Evolutionary conservation across 306 rosid genomes (phyloP).

Genomic region (Mimosa pudica): DNA sequence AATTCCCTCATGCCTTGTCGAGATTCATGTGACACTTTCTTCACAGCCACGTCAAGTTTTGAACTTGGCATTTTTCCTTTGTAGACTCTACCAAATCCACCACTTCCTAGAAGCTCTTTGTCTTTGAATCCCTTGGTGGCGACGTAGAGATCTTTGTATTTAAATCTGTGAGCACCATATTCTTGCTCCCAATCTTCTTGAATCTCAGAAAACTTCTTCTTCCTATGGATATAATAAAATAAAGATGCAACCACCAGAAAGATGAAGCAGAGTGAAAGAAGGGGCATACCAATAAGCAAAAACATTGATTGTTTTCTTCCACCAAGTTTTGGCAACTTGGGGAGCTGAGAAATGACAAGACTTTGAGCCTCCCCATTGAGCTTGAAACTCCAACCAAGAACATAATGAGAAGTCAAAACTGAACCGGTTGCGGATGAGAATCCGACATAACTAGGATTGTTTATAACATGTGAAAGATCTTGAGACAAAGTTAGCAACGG

Average conservation of each 20-base stretch:
- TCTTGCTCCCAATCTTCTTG: slow-evolving; percentile 71
- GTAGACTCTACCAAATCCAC: no score
- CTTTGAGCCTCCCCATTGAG: slow-evolving; percentile 44
- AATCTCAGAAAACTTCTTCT: slow-evolving; percentile 46
- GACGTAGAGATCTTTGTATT: slow-evolving; percentile 49
- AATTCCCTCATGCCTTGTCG: slow-evolving; percentile 72
- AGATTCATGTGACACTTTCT: slow-evolving; percentile 65
- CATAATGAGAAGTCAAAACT: neutral
- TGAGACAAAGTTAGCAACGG: neutral
- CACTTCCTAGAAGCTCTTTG: slow-evolving; percentile 49
- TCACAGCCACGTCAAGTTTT: slow-evolving; percentile 60
- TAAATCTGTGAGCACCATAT: slow-evolving; percentile 62
- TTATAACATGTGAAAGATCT: neutral
- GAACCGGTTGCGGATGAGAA: neutral
- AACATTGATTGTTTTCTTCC: slow-evolving; percentile 1
- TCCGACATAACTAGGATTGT: neutral
- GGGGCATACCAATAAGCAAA: slow-evolving; percentile 32
- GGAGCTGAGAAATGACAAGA: slow-evolving; percentile 48
- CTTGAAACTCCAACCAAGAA: neutral
- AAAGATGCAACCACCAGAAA: slow-evolving; percentile 24
- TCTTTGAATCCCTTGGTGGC: slow-evolving; percentile 72
- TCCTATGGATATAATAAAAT: slow-evolving; percentile 36
- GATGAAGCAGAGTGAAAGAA: slow-evolving; percentile 28
- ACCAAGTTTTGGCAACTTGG: slow-evolving; percentile 40
- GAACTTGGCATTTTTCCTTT: slow-evolving; percentile 58